Conservation (phyloP, 768 basidiomycete genomes). For the Termitomyces sp. region DNA sequence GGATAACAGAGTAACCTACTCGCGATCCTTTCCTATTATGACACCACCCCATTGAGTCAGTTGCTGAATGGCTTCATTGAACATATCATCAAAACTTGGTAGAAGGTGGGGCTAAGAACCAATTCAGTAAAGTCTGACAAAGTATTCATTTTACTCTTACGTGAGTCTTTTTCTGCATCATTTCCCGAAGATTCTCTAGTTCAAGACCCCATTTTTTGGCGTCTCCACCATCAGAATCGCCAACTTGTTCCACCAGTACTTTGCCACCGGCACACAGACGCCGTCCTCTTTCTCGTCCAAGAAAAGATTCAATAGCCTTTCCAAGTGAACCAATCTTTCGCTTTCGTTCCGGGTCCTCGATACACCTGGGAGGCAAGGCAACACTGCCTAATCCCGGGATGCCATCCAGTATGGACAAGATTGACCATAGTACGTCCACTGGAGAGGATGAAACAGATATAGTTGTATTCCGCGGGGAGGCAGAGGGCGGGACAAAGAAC, state of each 20-base stretch:
- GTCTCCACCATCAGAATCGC: slow-evolving; percentile 55
- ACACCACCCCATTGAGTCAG: slow-evolving; percentile 71
- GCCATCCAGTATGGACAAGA: slow-evolving; percentile 54
- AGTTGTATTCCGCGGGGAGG: slow-evolving; percentile 27
- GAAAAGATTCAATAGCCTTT: slow-evolving; percentile 59
- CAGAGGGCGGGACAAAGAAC: slow-evolving; percentile 38
- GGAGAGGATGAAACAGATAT: slow-evolving; percentile 37
- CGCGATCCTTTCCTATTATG: slow-evolving; percentile 55
- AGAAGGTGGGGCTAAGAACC: slow-evolving; percentile 46
- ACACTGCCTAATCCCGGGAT: slow-evolving; percentile 74
- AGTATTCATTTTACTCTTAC: slow-evolving; percentile 29
- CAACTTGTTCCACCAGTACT: slow-evolving; percentile 17
- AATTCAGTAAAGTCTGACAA: slow-evolving; percentile 3
- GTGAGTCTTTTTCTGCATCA: slow-evolving; percentile 51
- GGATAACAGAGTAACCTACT: slow-evolving; percentile 39
- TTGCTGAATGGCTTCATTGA: slow-evolving; percentile 75
- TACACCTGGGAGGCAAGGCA: slow-evolving; percentile 69
- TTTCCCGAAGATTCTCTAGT: slow-evolving; percentile 50
- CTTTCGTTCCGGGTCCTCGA: slow-evolving; percentile 74
- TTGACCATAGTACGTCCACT: slow-evolving; percentile 39
- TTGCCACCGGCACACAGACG: slow-evolving; percentile 58
- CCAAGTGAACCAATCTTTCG: slow-evolving; percentile 70
- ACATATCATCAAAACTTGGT: slow-evolving; percentile 63
- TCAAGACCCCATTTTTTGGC: slow-evolving; percentile 76
- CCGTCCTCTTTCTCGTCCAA: slow-evolving; percentile 60